phyloP scores from a whole-genome alignment of 371 early-diverging fungal species.

The Mortierella sp. region DNA sequence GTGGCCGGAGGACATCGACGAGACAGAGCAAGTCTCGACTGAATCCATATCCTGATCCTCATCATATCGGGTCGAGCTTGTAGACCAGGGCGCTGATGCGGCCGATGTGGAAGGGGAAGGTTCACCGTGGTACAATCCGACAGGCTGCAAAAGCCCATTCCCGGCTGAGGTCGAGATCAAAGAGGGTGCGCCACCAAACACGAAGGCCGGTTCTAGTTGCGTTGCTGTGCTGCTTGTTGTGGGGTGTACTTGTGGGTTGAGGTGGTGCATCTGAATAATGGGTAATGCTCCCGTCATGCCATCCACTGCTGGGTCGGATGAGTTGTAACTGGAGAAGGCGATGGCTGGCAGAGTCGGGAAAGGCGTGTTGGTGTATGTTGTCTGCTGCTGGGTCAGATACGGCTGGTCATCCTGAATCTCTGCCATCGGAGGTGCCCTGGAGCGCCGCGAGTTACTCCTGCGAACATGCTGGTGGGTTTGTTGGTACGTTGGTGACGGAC shows the following conservation, averaged over 20 bases:
- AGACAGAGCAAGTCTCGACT: constrained; percentile 28
- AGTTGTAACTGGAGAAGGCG: neutral
- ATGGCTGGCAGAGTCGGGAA: neutral
- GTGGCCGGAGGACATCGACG: constrained; percentile 32
- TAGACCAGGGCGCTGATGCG: constrained; percentile 1
- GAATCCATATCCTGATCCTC: constrained; percentile 41
- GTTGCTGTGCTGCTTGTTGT: neutral
- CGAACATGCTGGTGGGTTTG: constrained; percentile 15
- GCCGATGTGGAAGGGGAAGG: neutral
- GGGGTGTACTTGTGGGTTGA: neutral
- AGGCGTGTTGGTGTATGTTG: neutral
- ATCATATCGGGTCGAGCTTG: constrained; percentile 26
- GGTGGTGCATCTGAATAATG: neutral
- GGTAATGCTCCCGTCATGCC: neutral
- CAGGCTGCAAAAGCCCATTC: neutral
- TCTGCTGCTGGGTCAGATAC: constrained; percentile 7
- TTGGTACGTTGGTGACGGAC: constrained; percentile 19
- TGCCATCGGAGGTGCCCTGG: constrained; percentile 26
- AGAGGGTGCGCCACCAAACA: neutral
- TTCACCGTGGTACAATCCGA: neutral
- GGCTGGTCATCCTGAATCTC: constrained; percentile 20
- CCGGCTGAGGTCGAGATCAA: neutral
- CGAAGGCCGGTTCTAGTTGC: neutral
- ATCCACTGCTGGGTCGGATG: neutral
- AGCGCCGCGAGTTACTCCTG: constrained; percentile 1